Conservation (phyloP, 345 rosid genomes). For the Odontarrhena argentea region DNA sequence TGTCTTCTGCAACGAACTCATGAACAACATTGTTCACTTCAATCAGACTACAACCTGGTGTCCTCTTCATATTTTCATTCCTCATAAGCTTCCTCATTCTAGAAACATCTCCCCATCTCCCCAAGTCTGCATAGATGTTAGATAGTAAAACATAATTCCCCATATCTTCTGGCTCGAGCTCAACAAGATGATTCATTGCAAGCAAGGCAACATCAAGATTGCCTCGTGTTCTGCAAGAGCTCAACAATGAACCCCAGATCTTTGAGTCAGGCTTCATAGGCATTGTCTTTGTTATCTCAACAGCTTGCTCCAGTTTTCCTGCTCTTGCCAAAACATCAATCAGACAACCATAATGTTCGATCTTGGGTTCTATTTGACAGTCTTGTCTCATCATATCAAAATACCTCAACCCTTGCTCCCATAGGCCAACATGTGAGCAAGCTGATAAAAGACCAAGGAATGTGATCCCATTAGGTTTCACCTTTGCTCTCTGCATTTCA, state of each 20-base stretch:
- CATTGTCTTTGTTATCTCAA: conserved; percentile 46
- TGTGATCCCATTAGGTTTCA: conserved; percentile 55
- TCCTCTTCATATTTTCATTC: conserved; percentile 50
- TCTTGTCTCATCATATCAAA: conserved; percentile 51
- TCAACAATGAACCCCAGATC: conserved; percentile 59
- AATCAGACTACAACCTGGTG: conserved; percentile 61
- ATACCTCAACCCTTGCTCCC: conserved; percentile 49
- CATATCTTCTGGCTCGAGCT: conserved; percentile 60
- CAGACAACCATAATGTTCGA: conserved; percentile 60
- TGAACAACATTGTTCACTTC: conserved; percentile 57
- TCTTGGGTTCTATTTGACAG: conserved; percentile 47
- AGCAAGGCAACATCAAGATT: conserved; percentile 47
- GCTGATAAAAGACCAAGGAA: conserved; percentile 56
- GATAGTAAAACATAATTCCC: conserved; percentile 61
- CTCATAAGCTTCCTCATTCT: conserved; percentile 50
- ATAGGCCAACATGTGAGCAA: conserved; percentile 57
- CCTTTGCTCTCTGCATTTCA: conserved; percentile 48
- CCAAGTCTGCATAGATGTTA: conserved; percentile 61
- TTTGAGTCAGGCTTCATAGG: conserved; percentile 53
- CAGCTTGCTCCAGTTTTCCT: conserved; percentile 44
- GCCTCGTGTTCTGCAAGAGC: conserved; percentile 49
- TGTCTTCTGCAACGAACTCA: conserved; percentile 58
- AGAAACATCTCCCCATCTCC: conserved; percentile 55
- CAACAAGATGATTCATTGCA: conserved; percentile 53
- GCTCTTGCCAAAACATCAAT: conserved; percentile 58